Percentiles rank a stretch among this genome's conserved stretches.
phyloP scores from a whole-genome alignment of 2,329 filamentous ascomycete species.

The Colletotrichum liaoningense region DNA sequence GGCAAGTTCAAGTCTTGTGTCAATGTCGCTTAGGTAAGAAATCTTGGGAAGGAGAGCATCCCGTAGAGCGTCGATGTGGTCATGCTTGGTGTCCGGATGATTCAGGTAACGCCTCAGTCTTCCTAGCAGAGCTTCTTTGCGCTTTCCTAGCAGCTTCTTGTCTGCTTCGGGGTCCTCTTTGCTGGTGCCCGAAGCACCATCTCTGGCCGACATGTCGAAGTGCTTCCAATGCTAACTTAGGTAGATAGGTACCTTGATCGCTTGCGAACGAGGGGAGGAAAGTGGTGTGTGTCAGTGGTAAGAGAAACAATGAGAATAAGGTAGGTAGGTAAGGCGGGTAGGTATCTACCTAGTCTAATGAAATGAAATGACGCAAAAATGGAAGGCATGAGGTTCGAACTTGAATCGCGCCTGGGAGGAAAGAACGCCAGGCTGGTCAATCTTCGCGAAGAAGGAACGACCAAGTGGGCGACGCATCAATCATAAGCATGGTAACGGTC shows the following conservation, averaged over 20 bases:
- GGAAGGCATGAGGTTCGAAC: not conserved
- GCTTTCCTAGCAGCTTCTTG: not conserved
- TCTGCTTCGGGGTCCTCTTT: not conserved
- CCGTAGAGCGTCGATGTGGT: not conserved
- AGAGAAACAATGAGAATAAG: not conserved
- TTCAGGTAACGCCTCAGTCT: not conserved
- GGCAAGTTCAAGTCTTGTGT: not conserved
- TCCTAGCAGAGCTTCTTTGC: not conserved
- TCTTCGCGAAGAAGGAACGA: no score
- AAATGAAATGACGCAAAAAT: not conserved
- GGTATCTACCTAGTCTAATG: not conserved
- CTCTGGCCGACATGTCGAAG: not conserved
- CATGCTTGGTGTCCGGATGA: not conserved
- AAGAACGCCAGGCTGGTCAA: not conserved
- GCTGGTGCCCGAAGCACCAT: not conserved
- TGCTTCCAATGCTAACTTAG: not conserved
- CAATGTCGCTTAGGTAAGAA: not conserved
- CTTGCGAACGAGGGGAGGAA: not conserved
- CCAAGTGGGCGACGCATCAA: no score
- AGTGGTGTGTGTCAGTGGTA: not conserved
- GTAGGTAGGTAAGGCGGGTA: accelerated
- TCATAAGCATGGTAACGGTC: no score
- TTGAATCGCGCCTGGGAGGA: not conserved
- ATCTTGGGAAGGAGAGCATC: not conserved
- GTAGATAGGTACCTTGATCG: not conserved